Evolutionary conservation across 2,329 filamentous ascomycete genomes (phyloP).

Genomic region (Trichophyton simii): DNA sequence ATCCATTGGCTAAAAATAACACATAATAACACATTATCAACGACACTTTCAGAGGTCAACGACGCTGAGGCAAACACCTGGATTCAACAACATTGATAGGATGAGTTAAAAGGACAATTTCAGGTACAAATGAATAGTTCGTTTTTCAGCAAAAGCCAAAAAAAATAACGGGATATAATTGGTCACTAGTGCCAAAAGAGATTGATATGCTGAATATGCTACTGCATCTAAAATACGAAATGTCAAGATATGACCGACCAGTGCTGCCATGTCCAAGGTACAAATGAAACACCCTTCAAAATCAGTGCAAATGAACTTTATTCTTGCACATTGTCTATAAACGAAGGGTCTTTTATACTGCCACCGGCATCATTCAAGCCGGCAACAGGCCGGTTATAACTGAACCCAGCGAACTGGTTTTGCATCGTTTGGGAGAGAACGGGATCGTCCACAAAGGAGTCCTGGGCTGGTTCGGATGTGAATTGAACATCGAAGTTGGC

Average conservation of each 20-base stretch:
- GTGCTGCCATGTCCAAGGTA: background rate
- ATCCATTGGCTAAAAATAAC: background rate
- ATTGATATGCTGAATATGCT: background rate
- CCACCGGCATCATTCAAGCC: constrained; percentile 87
- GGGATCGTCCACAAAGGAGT: constrained; percentile 86
- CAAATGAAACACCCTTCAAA: background rate
- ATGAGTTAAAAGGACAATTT: too few species aligned
- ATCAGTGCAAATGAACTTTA: background rate
- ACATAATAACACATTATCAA: background rate
- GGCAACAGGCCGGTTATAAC: constrained; percentile 89
- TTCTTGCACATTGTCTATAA: background rate
- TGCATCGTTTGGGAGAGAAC: constrained; percentile 88
- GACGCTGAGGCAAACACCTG: too few species aligned
- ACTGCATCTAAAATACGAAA: background rate
- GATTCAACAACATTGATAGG: too few species aligned
- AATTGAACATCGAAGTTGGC: constrained; percentile 89
- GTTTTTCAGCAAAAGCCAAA: too few species aligned
- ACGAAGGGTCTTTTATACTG: constrained; percentile 68
- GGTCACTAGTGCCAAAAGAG: background rate
- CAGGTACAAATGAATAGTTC: too few species aligned
- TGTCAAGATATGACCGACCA: background rate
- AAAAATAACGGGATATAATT: too few species aligned
- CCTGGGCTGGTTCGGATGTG: constrained; percentile 74
- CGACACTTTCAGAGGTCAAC: too few species aligned
- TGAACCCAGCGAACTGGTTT: constrained; percentile 90